Percentiles rank a stretch among this genome's conserved stretches.
Conservation (phyloP, 2,329 filamentous ascomycete species). For the Penicillium sp. region DNA sequence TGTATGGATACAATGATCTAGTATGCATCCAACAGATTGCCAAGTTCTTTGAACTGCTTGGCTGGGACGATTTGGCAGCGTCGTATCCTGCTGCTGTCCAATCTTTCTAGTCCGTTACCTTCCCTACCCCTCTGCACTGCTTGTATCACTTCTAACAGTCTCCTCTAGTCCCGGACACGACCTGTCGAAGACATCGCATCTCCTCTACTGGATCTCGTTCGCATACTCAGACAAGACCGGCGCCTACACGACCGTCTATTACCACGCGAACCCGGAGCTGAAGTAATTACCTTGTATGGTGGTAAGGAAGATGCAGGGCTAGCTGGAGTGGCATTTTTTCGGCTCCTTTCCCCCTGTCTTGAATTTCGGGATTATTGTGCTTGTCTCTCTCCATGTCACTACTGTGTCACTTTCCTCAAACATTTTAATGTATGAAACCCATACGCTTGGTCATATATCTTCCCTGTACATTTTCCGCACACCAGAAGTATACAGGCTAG, state of each 20-base stretch:
- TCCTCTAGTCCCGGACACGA: slow-evolving; percentile 1
- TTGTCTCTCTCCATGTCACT: too few relatives aligned
- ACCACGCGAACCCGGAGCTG: slow-evolving; percentile 3
- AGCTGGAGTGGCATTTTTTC: too few relatives aligned
- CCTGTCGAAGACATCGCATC: not conserved
- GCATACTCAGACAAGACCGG: slow-evolving; percentile 10
- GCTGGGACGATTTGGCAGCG: not conserved
- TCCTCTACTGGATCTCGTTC: slow-evolving; percentile 14
- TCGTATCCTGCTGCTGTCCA: not conserved
- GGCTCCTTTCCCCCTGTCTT: too few relatives aligned
- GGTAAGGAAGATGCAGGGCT: too few relatives aligned
- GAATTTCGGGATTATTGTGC: too few relatives aligned
- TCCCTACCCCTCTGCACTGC: too few relatives aligned
- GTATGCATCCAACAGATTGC: not conserved
- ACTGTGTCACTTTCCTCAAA: too few relatives aligned
- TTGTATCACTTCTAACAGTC: not conserved
- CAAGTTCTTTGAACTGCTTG: slow-evolving; percentile 7
- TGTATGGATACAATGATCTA: slow-evolving; percentile 9
- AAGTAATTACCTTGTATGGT: too few relatives aligned
- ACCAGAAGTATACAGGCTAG: too few relatives aligned
- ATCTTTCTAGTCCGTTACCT: not conserved
- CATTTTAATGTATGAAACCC: too few relatives aligned
- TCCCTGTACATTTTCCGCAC: too few relatives aligned
- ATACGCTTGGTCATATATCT: too few relatives aligned
- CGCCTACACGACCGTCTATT: slow-evolving; percentile 13